These are phyloP conservation scores for Xylaria telfairii DNA, from an alignment of 495 filamentous ascomycete genomes.

Conservation along the genomic window DNA sequence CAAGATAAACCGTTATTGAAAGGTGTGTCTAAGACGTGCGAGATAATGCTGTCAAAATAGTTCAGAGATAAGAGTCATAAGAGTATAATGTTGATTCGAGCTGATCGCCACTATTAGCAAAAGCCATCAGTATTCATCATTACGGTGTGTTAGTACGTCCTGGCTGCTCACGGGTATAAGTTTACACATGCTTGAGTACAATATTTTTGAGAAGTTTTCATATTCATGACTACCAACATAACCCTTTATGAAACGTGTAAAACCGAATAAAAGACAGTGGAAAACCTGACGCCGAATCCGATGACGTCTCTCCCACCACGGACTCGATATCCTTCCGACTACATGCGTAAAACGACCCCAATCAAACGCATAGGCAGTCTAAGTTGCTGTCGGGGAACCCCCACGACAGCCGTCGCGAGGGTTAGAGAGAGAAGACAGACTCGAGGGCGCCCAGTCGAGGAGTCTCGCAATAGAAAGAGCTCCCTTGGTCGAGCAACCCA, in stretches of 20 bases:
- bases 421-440: constrained; percentile 70
- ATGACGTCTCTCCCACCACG: constrained; percentile 61
- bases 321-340: constrained; percentile 29
- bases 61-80: background rate
- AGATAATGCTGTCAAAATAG: background rate
- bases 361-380: constrained; percentile 34
- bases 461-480: constrained; percentile 12
- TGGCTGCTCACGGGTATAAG: background rate
- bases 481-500: constrained; percentile 55
- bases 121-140: no score
- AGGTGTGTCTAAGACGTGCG: background rate
- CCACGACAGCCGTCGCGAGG: constrained; percentile 31
- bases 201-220: constrained; percentile 5
- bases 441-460: constrained; percentile 35
- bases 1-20: constrained; percentile 2
- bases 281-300: constrained; percentile 30
- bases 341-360: constrained; percentile 10
- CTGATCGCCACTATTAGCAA: background rate
- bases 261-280: constrained; percentile 25
- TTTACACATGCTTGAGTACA: background rate
- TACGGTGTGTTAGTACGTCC: background rate
- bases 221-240: constrained; percentile 19
- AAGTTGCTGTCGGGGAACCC: constrained; percentile 56
- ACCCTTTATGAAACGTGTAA: background rate
- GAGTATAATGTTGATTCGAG: background rate